Conservation (phyloP, 306 rosid species). For the Delonix regia region DNA sequence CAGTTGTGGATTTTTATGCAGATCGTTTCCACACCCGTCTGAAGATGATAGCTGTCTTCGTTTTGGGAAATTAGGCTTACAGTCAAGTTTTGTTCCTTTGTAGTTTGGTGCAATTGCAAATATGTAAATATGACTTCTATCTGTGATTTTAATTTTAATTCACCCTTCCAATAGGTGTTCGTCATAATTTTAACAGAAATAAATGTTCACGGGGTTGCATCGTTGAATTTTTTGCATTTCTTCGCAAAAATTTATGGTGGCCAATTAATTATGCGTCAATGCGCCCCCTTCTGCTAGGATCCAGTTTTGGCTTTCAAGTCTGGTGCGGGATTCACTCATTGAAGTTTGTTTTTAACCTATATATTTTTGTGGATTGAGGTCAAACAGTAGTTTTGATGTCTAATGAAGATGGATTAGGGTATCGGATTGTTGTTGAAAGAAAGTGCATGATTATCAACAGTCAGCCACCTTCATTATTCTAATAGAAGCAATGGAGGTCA, state of each 20-base stretch:
- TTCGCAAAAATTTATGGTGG: slow-evolving; percentile 20
- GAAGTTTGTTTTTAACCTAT: too few relatives aligned
- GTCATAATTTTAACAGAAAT: slow-evolving; percentile 41
- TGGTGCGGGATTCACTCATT: too few relatives aligned
- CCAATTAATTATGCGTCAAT: not conserved
- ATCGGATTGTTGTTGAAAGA: not conserved
- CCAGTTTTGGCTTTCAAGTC: too few relatives aligned
- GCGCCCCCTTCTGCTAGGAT: too few relatives aligned
- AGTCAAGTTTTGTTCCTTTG: slow-evolving; percentile 35
- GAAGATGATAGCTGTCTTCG: slow-evolving; percentile 36
- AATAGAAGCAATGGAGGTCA: too few relatives aligned
- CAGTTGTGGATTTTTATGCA: slow-evolving; percentile 50
- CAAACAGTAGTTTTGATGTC: not conserved
- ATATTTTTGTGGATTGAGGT: not conserved
- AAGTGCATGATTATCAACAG: not conserved
- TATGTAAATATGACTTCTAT: slow-evolving; percentile 58
- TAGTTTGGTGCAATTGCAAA: slow-evolving; percentile 40
- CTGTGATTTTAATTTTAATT: slow-evolving; percentile 25
- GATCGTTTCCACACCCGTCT: slow-evolving; percentile 37
- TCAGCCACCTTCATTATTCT: not conserved
- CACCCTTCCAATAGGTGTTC: slow-evolving; percentile 30
- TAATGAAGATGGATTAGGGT: too few relatives aligned
- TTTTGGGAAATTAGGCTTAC: slow-evolving; percentile 38
- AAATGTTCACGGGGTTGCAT: slow-evolving; percentile 43
- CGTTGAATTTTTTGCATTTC: slow-evolving; percentile 44